Conservation (phyloP, 768 basidiomycete genomes). For the Lepiota brunneoincarnata region DNA sequence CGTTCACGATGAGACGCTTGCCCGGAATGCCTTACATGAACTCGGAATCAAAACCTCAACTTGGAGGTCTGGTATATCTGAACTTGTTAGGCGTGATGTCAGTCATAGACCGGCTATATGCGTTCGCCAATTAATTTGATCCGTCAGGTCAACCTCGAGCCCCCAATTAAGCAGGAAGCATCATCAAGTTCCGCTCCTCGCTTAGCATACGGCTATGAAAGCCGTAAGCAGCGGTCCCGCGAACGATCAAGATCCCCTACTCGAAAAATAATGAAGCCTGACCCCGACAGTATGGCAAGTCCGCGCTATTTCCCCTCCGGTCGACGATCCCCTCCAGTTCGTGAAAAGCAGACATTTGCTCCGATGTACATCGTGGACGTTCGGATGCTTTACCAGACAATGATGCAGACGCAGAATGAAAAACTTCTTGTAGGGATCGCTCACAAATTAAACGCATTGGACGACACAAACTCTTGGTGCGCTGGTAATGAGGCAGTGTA, state of each 20-base stretch:
- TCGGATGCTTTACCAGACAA: conserved; percentile 30
- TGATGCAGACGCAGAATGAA: conserved; percentile 32
- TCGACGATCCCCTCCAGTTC: neutral
- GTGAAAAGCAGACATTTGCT: conserved; percentile 15
- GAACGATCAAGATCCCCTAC: conserved; percentile 6
- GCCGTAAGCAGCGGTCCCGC: neutral
- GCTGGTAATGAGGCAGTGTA: conserved; percentile 54
- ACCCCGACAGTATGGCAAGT: neutral
- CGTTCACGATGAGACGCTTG: conserved; percentile 40
- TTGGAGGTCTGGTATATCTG: conserved; percentile 40
- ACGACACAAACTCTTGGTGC: conserved; percentile 35
- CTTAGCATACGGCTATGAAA: neutral
- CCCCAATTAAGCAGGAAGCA: neutral
- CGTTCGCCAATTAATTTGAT: neutral
- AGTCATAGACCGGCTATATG: neutral
- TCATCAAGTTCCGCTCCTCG: neutral
- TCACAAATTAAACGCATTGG: conserved; percentile 25
- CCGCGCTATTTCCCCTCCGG: neutral
- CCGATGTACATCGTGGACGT: conserved; percentile 40
- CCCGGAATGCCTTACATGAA: conserved; percentile 34
- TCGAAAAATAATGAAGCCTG: neutral
- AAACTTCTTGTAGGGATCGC: conserved; percentile 28
- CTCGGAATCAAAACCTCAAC: conserved; percentile 38
- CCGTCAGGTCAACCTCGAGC: neutral
- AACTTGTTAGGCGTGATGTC: conserved; percentile 23